These are phyloP conservation scores for Diaporthe capsici DNA, from an alignment of 2,329 filamentous ascomycete species.

Conservation along the genomic window DNA sequence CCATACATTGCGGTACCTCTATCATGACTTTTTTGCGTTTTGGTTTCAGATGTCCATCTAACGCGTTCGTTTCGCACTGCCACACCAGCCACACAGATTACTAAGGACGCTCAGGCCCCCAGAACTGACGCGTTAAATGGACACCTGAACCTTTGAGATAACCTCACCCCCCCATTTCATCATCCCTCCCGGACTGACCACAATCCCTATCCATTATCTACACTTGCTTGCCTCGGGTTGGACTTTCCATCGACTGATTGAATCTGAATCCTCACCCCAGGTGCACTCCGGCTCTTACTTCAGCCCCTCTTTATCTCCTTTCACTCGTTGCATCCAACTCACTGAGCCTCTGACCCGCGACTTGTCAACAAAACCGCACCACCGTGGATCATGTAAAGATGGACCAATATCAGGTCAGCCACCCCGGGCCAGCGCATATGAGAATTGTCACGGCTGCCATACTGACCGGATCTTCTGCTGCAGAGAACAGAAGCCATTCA, in stretches of 20 bases:
- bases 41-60: too few relatives aligned
- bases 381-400: conserved; percentile 51
- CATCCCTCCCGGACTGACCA: not conserved
- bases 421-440: conserved; percentile 43
- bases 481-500: conserved; percentile 64
- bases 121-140: too few relatives aligned
- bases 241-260: not conserved
- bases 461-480: not conserved
- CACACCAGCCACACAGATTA: too few relatives aligned
- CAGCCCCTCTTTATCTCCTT: not conserved
- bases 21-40: too few relatives aligned
- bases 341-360: conserved; percentile 46
- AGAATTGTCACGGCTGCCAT: not conserved
- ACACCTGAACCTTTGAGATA: too few relatives aligned
- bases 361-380: conserved; percentile 43
- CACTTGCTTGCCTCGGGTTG: not conserved
- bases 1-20: too few relatives aligned
- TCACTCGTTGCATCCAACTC: not conserved
- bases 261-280: not conserved
- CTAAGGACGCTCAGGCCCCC: too few relatives aligned
- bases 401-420: conserved; percentile 53
- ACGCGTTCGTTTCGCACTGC: too few relatives aligned
- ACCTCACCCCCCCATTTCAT: conserved; percentile 8
- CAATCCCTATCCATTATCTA: not conserved
- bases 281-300: not conserved